These are phyloP conservation scores for Candida saitoana DNA, from an alignment of 805 yeast species.

Conservation along the genomic window DNA sequence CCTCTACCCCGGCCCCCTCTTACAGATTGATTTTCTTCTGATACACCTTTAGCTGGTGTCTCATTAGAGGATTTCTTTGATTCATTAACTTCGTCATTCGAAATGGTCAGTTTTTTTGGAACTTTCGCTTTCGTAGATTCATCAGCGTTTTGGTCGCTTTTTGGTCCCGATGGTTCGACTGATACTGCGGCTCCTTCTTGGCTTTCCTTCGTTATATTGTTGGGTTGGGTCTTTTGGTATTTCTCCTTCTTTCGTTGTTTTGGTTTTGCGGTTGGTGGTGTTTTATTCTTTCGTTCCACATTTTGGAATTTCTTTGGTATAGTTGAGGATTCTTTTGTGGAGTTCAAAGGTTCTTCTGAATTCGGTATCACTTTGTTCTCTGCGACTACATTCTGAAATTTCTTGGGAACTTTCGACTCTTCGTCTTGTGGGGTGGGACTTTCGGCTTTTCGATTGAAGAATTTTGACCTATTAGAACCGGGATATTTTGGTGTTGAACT, in stretches of 20 bases:
- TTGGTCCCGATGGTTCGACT: too few relatives aligned
- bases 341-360: neutral
- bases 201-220: neutral
- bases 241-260: conserved; percentile 7
- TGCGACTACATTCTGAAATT: neutral
- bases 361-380: neutral
- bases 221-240: conserved; percentile 4
- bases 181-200: neutral
- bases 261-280: conserved; percentile 7
- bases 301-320: neutral
- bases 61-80: too few relatives aligned
- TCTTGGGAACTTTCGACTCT: neutral
- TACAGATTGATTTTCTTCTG: neutral
- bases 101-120: neutral
- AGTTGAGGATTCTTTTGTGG: neutral
- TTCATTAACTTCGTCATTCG: neutral
- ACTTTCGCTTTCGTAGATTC: neutral
- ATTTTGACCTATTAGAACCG: neutral
- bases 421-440: neutral
- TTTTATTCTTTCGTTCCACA: neutral
- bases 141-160: too few relatives aligned
- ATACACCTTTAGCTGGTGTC: too few relatives aligned
- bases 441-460: neutral
- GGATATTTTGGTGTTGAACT: neutral
- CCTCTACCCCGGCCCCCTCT: conserved; percentile 10